phyloP scores from a whole-genome alignment of 129 eudicot species.

The Centella asiatica region DNA sequence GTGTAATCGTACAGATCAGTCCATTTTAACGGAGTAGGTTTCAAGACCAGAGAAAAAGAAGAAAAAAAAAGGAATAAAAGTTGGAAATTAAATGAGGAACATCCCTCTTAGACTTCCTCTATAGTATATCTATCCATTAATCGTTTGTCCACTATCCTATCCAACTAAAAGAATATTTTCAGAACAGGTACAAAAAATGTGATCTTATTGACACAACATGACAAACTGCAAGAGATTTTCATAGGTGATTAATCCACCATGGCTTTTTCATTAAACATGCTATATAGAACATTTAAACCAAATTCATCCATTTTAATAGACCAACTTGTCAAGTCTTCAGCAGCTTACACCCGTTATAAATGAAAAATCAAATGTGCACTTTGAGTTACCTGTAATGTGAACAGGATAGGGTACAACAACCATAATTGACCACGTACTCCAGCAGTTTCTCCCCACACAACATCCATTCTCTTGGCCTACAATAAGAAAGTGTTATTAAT shows the following conservation, averaged over 20 bases:
- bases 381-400: constrained; percentile 67
- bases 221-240: not conserved
- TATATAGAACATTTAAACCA: not conserved
- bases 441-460: constrained; percentile 99
- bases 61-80: no score
- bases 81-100: no score
- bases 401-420: constrained; percentile 71
- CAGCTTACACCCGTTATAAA: not conserved
- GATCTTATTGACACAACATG: not conserved
- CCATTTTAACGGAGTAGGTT: no score
- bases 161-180: no score
- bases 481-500: constrained; percentile 15
- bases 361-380: not conserved
- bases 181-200: no score
- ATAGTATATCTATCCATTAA: no score
- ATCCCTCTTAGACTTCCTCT: no score
- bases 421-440: constrained; percentile 88
- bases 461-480: constrained; percentile 98
- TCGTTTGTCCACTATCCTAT: no score
- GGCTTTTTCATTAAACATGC: not conserved
- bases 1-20: no score
- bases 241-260: not conserved
- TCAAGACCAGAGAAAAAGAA: no score
- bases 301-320: not conserved
- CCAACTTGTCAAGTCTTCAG: not conserved